These are phyloP conservation scores for Pyricularia grisea DNA, from an alignment of 2,329 filamentous ascomycete genomes.

Conservation along the genomic window DNA sequence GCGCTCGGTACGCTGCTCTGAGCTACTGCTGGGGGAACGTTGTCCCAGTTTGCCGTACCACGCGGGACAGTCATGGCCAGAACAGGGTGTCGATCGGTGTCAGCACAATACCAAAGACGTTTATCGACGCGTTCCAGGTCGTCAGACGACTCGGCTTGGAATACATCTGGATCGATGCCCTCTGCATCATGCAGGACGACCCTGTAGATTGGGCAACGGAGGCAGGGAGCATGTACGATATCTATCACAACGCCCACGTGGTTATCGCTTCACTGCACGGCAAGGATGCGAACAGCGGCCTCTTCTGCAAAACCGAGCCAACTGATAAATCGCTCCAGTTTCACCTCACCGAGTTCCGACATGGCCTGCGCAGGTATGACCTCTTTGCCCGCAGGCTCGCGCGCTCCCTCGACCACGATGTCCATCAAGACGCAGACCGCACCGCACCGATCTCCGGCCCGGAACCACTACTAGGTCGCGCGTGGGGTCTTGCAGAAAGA, in stretches of 20 bases:
- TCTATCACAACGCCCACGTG: slow-evolving; percentile 1
- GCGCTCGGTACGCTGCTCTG: slow-evolving; percentile 1
- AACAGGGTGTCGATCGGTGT: not conserved
- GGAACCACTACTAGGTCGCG: not conserved
- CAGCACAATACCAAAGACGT: not conserved
- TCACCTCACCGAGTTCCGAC: not conserved
- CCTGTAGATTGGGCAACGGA: not conserved
- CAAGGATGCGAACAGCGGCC: not conserved
- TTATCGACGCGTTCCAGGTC: not conserved
- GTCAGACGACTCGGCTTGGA: not conserved
- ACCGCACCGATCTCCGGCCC: not conserved
- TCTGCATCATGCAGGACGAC: slow-evolving; percentile 2
- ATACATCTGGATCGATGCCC: slow-evolving; percentile 3
- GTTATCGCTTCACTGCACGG: not conserved
- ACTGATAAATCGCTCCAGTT: not conserved
- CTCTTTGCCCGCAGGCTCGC: not conserved
- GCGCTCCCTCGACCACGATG: not conserved
- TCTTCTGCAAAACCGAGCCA: not conserved
- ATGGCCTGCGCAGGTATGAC: not conserved
- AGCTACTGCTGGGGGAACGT: slow-evolving; percentile 5
- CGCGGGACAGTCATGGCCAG: not conserved
- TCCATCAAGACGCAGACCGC: not conserved
- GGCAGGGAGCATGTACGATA: not conserved
- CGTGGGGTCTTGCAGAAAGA: not conserved
- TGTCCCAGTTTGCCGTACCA: not conserved